Conservation (phyloP, 306 rosid species). For the Phaseolus lunatus region DNA sequence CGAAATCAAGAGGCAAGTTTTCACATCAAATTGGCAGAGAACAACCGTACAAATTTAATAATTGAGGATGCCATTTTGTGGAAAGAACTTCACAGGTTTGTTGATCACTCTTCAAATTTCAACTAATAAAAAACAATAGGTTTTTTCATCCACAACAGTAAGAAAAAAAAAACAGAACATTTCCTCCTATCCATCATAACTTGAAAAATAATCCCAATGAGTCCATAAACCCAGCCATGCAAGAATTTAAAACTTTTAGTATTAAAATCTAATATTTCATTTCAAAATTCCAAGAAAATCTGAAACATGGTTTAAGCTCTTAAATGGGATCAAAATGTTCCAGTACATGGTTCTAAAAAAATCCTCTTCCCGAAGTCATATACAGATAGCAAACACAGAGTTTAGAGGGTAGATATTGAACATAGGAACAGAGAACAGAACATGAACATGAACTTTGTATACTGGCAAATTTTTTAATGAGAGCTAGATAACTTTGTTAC, state of each 20-base stretch:
- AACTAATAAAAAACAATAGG: background rate
- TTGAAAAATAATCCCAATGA: background rate
- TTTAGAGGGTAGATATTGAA: background rate
- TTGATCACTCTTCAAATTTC: background rate
- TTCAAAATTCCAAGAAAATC: conserved; percentile 3
- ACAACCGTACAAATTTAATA: background rate
- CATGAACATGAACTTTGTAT: background rate
- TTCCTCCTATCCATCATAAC: background rate
- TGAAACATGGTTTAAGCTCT: background rate
- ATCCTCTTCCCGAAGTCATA: background rate
- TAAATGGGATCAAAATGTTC: background rate
- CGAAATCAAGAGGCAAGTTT: background rate
- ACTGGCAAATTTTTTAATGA: no score
- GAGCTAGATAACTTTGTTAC: background rate
- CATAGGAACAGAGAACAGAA: background rate
- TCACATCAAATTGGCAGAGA: background rate
- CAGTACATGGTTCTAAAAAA: background rate
- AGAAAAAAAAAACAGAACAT: background rate
- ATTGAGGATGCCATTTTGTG: background rate
- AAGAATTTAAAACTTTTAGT: background rate
- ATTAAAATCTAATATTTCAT: background rate
- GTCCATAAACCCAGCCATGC: background rate
- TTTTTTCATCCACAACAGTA: background rate
- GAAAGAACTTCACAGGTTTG: background rate
- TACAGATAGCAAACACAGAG: background rate